Percentiles rank a stretch among this genome's conserved stretches.
phyloP scores from a whole-genome alignment of 2,329 filamentous ascomycete species.

The Rhinocladiella similis region DNA sequence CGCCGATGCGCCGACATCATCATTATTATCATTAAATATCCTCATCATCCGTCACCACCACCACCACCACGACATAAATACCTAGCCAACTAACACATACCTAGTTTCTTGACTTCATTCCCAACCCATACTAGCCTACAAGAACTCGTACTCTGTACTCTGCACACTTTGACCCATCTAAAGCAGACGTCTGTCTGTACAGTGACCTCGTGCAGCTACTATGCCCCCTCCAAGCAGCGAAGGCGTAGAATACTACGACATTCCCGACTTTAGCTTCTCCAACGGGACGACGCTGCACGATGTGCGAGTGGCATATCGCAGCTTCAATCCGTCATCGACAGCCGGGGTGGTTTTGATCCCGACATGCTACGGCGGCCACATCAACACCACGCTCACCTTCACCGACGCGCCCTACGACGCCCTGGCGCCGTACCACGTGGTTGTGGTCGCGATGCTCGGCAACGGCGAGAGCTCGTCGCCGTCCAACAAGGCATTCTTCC shows the following conservation, averaged over 20 bases:
- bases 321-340: conserved; percentile 39
- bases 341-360: conserved; percentile 49
- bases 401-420: conserved; percentile 36
- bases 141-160: no score
- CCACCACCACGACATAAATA: no score
- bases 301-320: conserved; percentile 43
- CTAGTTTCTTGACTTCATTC: no score
- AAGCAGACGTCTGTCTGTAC: no score
- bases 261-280: conserved; percentile 42
- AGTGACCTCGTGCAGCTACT: no score
- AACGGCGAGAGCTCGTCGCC: conserved; percentile 52
- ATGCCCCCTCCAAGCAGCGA: conserved; percentile 27
- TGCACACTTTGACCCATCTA: no score
- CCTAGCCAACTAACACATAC: no score
- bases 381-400: conserved; percentile 53
- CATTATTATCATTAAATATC: no score
- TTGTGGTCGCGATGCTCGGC: conserved; percentile 50
- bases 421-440: conserved; percentile 43
- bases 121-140: no score
- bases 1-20: no score
- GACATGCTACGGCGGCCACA: conserved; percentile 56
- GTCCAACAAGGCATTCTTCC: conserved; percentile 46
- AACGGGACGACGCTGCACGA: conserved; percentile 36
- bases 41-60: no score
- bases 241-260: conserved; percentile 35